Base-by-base conservation (phyloP, 257 asterid species). In the Pogostemon cablin region DNA sequence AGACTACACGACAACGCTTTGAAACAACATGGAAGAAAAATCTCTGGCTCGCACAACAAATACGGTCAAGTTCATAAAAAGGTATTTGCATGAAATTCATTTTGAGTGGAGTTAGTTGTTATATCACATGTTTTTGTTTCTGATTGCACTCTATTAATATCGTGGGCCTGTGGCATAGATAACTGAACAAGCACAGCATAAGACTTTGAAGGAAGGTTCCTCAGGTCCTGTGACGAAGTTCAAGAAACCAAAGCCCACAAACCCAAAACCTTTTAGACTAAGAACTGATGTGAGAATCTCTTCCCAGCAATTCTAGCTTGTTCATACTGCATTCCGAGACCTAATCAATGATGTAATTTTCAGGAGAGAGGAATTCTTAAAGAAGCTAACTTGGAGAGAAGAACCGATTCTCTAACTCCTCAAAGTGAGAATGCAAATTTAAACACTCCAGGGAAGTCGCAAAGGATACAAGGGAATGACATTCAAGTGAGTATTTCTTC, bases 351-450 rank as follows among this genome's bases (percentile, higher is more conserved):
- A 0, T 80, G 69, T 11, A 56, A 42, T 77, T 68, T 79, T 69
- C 89, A 95, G 99, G 98, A 95, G 83, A 86, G 99, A 78, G 81
- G 93, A 64, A 82, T 95, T 65, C 97, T 89, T 38, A 91, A 82
- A 79, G 99, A 91, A 81, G 87, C 96, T 41, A 87, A 68, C 77
- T 69, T 84, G 82, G 96, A 88, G 74, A 87, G 68, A 73, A 86
- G 79, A 78, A 68, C 55, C 25, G 75, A 72, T 11, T 54, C 64
- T 39, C 65, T 38, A 50, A 72, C 65, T 61, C 74, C 80, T 66
- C 74, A 55, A 55, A 79, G 73, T 40, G 92, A 79, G 60, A 54
- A 38, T 55, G 79, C 82, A 40, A 67, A 62, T 75, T 52, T 65
- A 68, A 82, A 76, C 66, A 75, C 47, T 10, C 61, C 65, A 15